These are phyloP conservation scores for Taxawa tesnikishii DNA, from an alignment of 2,329 filamentous ascomycete genomes.

Conservation along the genomic window DNA sequence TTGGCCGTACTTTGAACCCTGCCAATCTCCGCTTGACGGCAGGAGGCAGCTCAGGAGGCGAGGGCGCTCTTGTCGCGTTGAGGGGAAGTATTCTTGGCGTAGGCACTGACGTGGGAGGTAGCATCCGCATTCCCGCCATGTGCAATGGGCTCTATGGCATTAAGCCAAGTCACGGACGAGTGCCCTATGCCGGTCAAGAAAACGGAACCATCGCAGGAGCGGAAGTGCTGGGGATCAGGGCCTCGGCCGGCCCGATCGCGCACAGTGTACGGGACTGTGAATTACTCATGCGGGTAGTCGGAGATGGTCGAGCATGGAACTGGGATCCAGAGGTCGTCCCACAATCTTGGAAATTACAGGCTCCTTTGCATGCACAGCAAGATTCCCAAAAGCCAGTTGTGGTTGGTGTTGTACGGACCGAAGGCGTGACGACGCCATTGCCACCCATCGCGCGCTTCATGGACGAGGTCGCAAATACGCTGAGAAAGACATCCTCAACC, in stretches of 20 bases:
- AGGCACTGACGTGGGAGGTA: conserved; percentile 44
- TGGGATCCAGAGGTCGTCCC: conserved; percentile 31
- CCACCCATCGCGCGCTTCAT: conserved; percentile 37
- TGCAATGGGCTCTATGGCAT: conserved; percentile 37
- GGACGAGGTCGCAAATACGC: conserved; percentile 28
- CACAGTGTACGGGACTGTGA: conserved; percentile 39
- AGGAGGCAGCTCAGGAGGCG: conserved; percentile 41
- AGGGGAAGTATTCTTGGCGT: conserved; percentile 37
- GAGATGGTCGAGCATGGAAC: conserved; percentile 39
- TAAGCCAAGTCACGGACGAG: conserved; percentile 32
- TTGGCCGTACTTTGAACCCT: conserved; percentile 36
- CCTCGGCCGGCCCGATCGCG: conserved; percentile 34
- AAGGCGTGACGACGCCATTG: conserved; percentile 38
- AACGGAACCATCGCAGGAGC: conserved; percentile 33
- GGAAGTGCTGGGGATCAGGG: conserved; percentile 30
- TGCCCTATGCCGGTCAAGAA: conserved; percentile 42
- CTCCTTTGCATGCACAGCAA: conserved; percentile 5
- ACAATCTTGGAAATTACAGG: conserved; percentile 23
- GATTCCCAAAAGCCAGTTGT: conserved; percentile 17
- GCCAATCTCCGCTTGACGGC: conserved; percentile 35
- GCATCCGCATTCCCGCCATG: conserved; percentile 38
- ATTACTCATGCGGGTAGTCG: conserved; percentile 41
- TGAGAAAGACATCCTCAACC: conserved; percentile 20
- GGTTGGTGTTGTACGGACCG: conserved; percentile 37
- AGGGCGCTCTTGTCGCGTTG: conserved; percentile 38